A percentile compares a stretch with the other conserved stretches of the same genome.
Evolutionary conservation across 75 land plant species (phyloP).

Genomic region (Cupressus sempervirens): DNA sequence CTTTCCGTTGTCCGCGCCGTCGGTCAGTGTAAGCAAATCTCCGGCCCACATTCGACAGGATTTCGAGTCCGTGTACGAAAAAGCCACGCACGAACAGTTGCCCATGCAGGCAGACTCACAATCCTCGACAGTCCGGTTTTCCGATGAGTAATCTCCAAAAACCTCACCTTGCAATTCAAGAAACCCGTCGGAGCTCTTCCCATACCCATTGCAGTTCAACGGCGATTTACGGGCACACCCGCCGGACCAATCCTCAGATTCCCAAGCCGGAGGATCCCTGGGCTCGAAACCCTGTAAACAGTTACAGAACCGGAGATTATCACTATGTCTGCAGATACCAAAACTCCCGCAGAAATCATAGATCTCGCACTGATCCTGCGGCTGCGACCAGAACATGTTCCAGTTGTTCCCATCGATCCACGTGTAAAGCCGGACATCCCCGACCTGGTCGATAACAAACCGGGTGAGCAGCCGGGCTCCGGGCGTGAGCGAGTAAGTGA

Average conservation of each 20-base stretch:
- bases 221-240: constrained; percentile 29
- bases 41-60: neutral
- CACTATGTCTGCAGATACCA: constrained; percentile 25
- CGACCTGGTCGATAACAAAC: constrained; percentile 13
- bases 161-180: neutral
- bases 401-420: constrained; percentile 25
- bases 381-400: constrained; percentile 61
- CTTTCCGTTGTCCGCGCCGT: neutral
- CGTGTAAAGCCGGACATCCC: constrained; percentile 10
- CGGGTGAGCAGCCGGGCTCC: constrained; percentile 8
- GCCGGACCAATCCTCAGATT: constrained; percentile 22
- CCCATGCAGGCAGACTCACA: neutral
- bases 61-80: neutral
- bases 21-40: neutral
- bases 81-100: constrained; percentile 11
- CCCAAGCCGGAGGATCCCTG: constrained; percentile 18
- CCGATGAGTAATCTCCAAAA: neutral
- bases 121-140: neutral
- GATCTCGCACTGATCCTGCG: constrained; percentile 43
- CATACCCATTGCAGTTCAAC: constrained; percentile 15
- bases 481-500: constrained; percentile 15
- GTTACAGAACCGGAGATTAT: constrained; percentile 10
- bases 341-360: constrained; percentile 46
- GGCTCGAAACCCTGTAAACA: constrained; percentile 44
- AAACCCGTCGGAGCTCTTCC: constrained; percentile 13